Conservation (phyloP, 2,329 filamentous ascomycete genomes). For the Dactylellina drechsleri region DNA sequence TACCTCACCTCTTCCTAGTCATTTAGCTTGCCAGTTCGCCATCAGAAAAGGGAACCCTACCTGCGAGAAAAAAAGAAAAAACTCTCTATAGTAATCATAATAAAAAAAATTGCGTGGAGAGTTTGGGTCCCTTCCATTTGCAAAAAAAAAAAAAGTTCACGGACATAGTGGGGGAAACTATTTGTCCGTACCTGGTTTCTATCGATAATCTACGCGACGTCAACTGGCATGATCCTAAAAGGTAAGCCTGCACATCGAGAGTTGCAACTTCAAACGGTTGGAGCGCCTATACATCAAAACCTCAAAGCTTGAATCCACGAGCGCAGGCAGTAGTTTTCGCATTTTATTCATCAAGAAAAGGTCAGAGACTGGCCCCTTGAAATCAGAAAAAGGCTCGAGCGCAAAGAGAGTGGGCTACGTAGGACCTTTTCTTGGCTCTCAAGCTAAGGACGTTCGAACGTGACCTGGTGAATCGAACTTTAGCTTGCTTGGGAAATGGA, state of each 20-base stretch:
- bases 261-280: conserved; percentile 10
- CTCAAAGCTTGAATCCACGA: conserved; percentile 32
- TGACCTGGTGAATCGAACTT: conserved; percentile 32
- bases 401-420: neutral
- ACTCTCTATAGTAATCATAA: too few species aligned
- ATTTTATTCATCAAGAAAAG: too few species aligned
- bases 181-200: neutral
- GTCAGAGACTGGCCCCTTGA: neutral
- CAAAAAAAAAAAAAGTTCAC: neutral
- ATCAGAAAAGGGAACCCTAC: neutral
- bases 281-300: conserved; percentile 14
- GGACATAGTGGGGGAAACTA: neutral
- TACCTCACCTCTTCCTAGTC: too few species aligned
- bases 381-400: conserved; percentile 29
- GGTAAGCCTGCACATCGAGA: too few species aligned
- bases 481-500: conserved; percentile 37
- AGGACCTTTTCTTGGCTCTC: conserved; percentile 4
- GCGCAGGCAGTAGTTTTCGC: conserved; percentile 6
- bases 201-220: conserved; percentile 42
- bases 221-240: too few species aligned
- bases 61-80: neutral
- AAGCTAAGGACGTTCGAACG: conserved; percentile 25
- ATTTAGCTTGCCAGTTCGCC: too few species aligned
- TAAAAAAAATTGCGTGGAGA: too few species aligned
- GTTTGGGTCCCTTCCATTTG: too few species aligned